A percentile compares a stretch with the other conserved stretches of the same genome.
phyloP scores from a whole-genome alignment of 768 basidiomycete genomes.

The Suillus clintonianus region DNA sequence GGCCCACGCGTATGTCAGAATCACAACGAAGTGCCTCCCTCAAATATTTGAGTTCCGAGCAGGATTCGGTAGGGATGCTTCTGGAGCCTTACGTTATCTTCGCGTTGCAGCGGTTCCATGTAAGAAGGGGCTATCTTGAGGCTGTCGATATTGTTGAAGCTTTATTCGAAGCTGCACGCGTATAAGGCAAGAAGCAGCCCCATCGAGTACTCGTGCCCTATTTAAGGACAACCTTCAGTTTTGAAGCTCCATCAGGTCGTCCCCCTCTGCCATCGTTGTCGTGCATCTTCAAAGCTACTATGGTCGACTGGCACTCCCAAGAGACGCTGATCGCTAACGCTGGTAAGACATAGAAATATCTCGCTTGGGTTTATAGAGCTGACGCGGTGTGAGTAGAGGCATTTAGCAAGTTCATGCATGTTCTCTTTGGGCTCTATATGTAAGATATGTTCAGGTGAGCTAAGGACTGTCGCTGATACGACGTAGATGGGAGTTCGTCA shows the following conservation, averaged over 20 bases:
- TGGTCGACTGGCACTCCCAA: constrained; percentile 61
- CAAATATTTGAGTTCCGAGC: background rate
- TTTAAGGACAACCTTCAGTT: background rate
- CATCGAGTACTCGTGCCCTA: background rate
- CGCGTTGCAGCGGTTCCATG: background rate
- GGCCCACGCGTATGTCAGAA: background rate
- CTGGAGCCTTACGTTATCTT: background rate
- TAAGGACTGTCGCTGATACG: constrained; percentile 9
- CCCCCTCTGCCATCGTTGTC: background rate
- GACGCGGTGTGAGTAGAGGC: constrained; percentile 18
- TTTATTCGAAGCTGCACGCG: background rate
- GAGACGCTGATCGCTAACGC: constrained; percentile 49
- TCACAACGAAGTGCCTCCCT: background rate
- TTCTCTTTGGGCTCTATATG: constrained; percentile 62
- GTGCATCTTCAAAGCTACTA: constrained; percentile 23
- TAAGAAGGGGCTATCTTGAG: background rate
- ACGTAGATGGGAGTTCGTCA: constrained; percentile 66
- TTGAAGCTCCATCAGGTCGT: background rate
- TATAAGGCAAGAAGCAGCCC: background rate
- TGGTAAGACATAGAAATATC: constrained; percentile 33
- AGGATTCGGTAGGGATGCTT: background rate
- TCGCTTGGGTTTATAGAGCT: constrained; percentile 3
- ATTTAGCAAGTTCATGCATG: constrained; percentile 59
- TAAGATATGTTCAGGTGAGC: constrained; percentile 28
- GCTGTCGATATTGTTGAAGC: background rate